Evolutionary conservation across 257 asterid species (phyloP).

Genomic region (Solanum bulbocastanum): DNA sequence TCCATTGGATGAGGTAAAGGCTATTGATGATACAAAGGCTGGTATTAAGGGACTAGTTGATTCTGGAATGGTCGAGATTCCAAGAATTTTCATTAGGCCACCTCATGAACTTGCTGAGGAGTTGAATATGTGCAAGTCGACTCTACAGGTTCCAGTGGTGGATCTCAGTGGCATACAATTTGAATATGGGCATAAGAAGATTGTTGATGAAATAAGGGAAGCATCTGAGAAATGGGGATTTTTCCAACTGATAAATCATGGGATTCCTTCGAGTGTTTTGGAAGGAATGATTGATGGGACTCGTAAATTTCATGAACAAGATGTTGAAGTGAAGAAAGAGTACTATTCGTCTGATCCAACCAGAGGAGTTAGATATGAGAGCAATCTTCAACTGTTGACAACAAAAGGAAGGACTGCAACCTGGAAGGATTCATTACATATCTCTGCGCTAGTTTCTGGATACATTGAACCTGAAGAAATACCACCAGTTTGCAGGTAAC

Average conservation of each 20-base stretch:
- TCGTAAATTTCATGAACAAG: slow-evolving; percentile 54
- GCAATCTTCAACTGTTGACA: slow-evolving; percentile 39
- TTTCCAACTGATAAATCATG: slow-evolving; percentile 56
- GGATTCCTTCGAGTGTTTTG: slow-evolving; percentile 27
- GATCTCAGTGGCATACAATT: slow-evolving; percentile 25
- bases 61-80: slow-evolving; percentile 13
- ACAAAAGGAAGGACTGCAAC: slow-evolving; percentile 35
- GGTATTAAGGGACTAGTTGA: slow-evolving; percentile 20
- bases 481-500: not conserved
- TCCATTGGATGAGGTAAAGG: slow-evolving; percentile 6
- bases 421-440: slow-evolving; percentile 59
- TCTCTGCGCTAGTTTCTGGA: slow-evolving; percentile 4
- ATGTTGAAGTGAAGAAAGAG: slow-evolving; percentile 34
- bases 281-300: slow-evolving; percentile 46
- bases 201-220: slow-evolving; percentile 14
- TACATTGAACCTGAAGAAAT: not conserved
- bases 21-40: slow-evolving; percentile 6
- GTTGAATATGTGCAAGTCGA: not conserved
- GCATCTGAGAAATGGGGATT: slow-evolving; percentile 57
- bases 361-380: slow-evolving; percentile 36
- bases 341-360: slow-evolving; percentile 18
- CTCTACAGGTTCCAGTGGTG: slow-evolving; percentile 34
- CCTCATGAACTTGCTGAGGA: slow-evolving; percentile 32
- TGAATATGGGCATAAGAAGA: slow-evolving; percentile 4
- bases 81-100: slow-evolving; percentile 22